Conservation (phyloP, 805 yeast species). For the Pichia sporocuriosa region DNA sequence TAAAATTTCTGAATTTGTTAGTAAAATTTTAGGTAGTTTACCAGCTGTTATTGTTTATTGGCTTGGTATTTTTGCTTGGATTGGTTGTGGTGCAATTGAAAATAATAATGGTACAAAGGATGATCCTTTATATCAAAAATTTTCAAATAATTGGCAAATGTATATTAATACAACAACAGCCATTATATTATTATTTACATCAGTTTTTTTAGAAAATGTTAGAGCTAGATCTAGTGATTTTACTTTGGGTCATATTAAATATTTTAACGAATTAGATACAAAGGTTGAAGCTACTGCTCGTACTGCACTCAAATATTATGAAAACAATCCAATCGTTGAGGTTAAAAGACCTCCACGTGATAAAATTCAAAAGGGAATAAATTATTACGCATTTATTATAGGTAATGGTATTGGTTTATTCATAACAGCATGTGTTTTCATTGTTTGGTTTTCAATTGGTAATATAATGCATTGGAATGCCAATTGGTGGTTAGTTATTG, state of each 20-base stretch:
- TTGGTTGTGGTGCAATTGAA: slow-evolving; percentile 31
- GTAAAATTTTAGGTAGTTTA: slow-evolving; percentile 29
- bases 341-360: slow-evolving; percentile 24
- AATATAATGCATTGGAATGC: slow-evolving; percentile 30
- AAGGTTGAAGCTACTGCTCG: slow-evolving; percentile 23
- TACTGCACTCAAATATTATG: neutral
- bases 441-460: slow-evolving; percentile 35
- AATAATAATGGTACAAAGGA: slow-evolving; percentile 8
- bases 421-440: slow-evolving; percentile 29
- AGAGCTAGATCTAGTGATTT: slow-evolving; percentile 33
- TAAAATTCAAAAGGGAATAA: slow-evolving; percentile 13
- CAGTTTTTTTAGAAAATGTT: slow-evolving; percentile 34
- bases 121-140: slow-evolving; percentile 17
- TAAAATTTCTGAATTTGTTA: slow-evolving; percentile 22
- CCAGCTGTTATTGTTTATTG: slow-evolving; percentile 30
- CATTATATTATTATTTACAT: slow-evolving; percentile 30
- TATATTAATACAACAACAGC: slow-evolving; percentile 38
- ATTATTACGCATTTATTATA: slow-evolving; percentile 35
- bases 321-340: slow-evolving; percentile 22
- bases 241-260: slow-evolving; percentile 18
- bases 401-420: slow-evolving; percentile 37
- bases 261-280: slow-evolving; percentile 23
- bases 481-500: slow-evolving; percentile 42
- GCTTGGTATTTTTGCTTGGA: slow-evolving; percentile 34
- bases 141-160: slow-evolving; percentile 35